Evolutionary conservation across 2,329 filamentous ascomycete species (phyloP).

Genomic region (Dactylellina haptotyla): DNA sequence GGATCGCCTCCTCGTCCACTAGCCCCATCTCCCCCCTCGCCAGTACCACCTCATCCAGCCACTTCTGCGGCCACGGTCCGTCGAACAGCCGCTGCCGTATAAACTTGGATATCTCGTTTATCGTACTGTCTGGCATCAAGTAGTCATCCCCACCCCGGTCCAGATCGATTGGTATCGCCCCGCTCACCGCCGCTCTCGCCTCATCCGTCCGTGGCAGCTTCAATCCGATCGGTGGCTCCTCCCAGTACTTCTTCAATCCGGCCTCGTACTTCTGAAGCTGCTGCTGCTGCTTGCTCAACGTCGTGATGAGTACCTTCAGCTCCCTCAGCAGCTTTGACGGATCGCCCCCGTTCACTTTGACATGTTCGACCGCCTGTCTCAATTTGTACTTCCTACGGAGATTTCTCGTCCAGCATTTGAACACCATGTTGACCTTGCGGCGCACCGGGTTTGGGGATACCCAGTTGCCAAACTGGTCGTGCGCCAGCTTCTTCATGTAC

Average conservation of each 20-base stretch:
- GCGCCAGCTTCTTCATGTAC: constrained; percentile 42
- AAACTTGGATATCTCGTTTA: constrained; percentile 34
- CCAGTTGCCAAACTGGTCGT: constrained; percentile 13
- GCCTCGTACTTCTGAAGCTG: constrained; percentile 6
- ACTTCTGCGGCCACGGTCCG: constrained; percentile 36
- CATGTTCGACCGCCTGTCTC: neutral
- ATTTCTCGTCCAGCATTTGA: constrained; percentile 20
- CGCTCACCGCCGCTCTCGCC: constrained; percentile 25
- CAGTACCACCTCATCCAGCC: constrained; percentile 30
- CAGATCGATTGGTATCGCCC: constrained; percentile 31
- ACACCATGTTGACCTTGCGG: constrained; percentile 14
- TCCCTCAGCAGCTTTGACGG: constrained; percentile 13
- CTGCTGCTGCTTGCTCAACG: neutral
- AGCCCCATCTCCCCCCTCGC: constrained; percentile 38
- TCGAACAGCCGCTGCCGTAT: constrained; percentile 18
- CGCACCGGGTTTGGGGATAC: neutral
- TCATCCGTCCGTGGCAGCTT: constrained; percentile 27
- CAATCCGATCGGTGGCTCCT: constrained; percentile 21
- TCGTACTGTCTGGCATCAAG: constrained; percentile 11
- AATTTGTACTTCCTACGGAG: constrained; percentile 7
- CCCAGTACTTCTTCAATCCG: constrained; percentile 33
- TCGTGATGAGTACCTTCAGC: neutral
- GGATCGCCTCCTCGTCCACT: constrained; percentile 39
- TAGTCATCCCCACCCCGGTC: constrained; percentile 6
- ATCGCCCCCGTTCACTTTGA: constrained; percentile 7